These are phyloP conservation scores for Acanthamoeba triangularis DNA, from an alignment of 208 protist genomes.

Conservation along the genomic window DNA sequence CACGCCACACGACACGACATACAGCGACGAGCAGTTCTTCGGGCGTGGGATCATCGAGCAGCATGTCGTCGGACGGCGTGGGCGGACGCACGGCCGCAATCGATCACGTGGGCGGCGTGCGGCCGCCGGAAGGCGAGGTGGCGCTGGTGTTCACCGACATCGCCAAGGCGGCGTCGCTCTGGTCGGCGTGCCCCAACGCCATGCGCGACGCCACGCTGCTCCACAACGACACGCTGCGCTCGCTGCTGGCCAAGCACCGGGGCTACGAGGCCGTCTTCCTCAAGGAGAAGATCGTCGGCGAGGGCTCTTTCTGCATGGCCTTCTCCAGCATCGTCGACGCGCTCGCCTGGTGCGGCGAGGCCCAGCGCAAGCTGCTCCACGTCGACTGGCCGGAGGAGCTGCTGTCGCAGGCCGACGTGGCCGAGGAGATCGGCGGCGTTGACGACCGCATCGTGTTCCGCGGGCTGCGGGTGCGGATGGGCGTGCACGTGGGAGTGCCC, in stretches of 20 bases:
- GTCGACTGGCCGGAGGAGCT: constrained; percentile 48
- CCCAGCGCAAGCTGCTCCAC: constrained; percentile 12
- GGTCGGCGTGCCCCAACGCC: constrained; percentile 42
- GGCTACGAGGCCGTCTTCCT: constrained; percentile 36
- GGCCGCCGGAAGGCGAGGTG: constrained; percentile 1
- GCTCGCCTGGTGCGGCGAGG: neutral
- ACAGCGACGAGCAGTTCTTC: neutral
- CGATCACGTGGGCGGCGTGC: constrained; percentile 2
- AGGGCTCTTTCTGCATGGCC: constrained; percentile 69
- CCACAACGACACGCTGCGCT: constrained; percentile 41
- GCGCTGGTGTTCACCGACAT: constrained; percentile 74
- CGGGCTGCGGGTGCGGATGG: constrained; percentile 67
- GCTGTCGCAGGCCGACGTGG: neutral
- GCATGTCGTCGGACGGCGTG: neutral
- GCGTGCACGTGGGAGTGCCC: constrained; percentile 1
- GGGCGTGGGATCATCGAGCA: neutral
- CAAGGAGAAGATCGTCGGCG: constrained; percentile 40
- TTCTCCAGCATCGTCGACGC: constrained; percentile 11
- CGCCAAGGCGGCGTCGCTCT: constrained; percentile 1
- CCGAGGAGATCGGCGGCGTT: constrained; percentile 3
- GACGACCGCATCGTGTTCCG: neutral
- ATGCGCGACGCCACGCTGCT: constrained; percentile 71
- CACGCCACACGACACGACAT: neutral
- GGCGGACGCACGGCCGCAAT: neutral
- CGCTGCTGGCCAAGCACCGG: neutral